These are phyloP conservation scores for Tetrapisispora taiwanensis DNA, from an alignment of 805 yeast genomes.

Conservation along the genomic window DNA sequence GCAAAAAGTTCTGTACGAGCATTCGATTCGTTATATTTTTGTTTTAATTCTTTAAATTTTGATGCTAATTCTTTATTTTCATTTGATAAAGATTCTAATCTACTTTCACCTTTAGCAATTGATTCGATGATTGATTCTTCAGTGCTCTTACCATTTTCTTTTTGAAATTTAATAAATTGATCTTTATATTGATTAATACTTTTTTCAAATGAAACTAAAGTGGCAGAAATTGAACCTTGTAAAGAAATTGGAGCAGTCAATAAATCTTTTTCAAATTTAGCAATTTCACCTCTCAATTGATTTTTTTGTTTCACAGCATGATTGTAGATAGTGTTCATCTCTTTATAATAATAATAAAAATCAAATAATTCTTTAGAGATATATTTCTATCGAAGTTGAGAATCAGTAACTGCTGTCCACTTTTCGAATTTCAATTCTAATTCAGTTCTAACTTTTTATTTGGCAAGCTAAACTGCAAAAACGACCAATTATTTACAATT, in stretches of 20 bases:
- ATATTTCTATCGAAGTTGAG: too few relatives aligned
- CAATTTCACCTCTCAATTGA: conserved; percentile 57
- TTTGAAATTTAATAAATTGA: conserved; percentile 34
- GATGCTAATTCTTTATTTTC: conserved; percentile 27
- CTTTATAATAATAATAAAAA: too few relatives aligned
- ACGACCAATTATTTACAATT: too few relatives aligned
- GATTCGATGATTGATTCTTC: conserved; percentile 2
- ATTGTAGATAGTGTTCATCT: conserved; percentile 71
- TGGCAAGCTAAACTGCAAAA: too few relatives aligned
- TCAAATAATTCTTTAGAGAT: too few relatives aligned
- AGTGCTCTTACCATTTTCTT: conserved; percentile 1
- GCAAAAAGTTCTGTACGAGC: conserved; percentile 21
- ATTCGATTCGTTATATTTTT: conserved; percentile 16
- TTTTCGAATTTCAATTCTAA: too few relatives aligned
- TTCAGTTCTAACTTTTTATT: too few relatives aligned
- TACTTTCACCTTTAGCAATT: conserved; percentile 43
- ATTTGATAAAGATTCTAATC: conserved; percentile 47
- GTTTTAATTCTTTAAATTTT: conserved; percentile 30
- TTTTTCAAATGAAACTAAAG: conserved; percentile 62
- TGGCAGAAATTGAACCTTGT: conserved; percentile 48
- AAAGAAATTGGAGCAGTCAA: conserved; percentile 59
- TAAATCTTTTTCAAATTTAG: conserved; percentile 53
- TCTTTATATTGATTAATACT: conserved; percentile 52
- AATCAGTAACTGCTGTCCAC: too few relatives aligned
- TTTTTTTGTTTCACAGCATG: conserved; percentile 83